Evolutionary conservation across 176 grass and related monocot genomes (phyloP), one percentile per base, ranked within the genome.

Genomic region (Carex pumila): DNA sequence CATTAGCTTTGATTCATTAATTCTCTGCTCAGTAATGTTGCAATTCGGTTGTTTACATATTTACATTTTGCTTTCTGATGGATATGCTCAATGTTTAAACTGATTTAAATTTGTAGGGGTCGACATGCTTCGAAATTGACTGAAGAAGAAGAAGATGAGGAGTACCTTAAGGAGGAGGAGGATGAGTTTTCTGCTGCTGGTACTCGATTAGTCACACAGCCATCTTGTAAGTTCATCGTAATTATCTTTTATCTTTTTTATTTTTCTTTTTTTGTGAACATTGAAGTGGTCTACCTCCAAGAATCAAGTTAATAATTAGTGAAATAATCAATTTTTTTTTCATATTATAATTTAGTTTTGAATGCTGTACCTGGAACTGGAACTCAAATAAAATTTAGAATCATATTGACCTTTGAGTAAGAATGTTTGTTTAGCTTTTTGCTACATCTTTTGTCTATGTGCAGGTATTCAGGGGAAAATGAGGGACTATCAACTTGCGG

Each of bases 131-230:
- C 95, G 59, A 98, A 98, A 84, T 72, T 94, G 83, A 94, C 92
- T 8, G 92, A 89, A 86, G 95, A 98, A 81, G 95, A 98, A 90
- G 95, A 98, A 78, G 92, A 98, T 34, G 95, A 98, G 81, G 91
- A 93, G 71, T 98, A 85, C 88, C 92, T 98, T 18, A 90, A 93
- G 84, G 95, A 98, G 82, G 95, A 91, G 83, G 95, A 98, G 88
- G 95, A 94, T 81, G 87, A 79, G 21, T 89, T 98, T 82, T 85
- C 84, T 88, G 77, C 91, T 31, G 95, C 86, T 12, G 95, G 92
- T 6, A 98, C 95, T 61, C 87, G 91, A 39, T 89, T 98, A 70
- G 8, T 93, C 77, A 79, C 83, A 5, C 92, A 98, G 12, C 95
- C 95, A 85, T 94, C 95, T 87, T 95, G 93, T 95, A 74, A 93